phyloP scores from a whole-genome alignment of 2,329 filamentous ascomycete genomes.

The Trichoderma atrobrunneum region DNA sequence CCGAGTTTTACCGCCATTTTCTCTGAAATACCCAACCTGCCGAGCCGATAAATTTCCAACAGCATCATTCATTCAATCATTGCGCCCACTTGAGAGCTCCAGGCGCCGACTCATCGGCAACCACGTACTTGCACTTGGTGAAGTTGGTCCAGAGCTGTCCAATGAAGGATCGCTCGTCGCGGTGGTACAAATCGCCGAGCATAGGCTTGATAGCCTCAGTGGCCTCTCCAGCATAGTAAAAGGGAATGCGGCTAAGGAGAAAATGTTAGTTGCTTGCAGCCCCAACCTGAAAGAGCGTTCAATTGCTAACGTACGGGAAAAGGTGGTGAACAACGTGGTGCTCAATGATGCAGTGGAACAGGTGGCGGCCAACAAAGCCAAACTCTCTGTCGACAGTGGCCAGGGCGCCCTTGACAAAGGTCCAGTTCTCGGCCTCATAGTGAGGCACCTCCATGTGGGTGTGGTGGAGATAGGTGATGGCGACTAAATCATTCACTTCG shows the following conservation, averaged over 20 bases:
- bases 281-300: not conserved
- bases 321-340: constrained; percentile 62
- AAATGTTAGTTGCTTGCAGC: not conserved
- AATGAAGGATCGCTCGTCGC: not conserved
- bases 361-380: constrained; percentile 58
- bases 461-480: constrained; percentile 73
- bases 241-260: constrained; percentile 8
- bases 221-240: constrained; percentile 16
- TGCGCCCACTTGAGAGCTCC: constrained; percentile 18
- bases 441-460: constrained; percentile 37
- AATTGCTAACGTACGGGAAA: constrained; percentile 34
- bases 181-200: constrained; percentile 15
- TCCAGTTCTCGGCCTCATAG: constrained; percentile 56
- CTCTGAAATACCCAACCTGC: not conserved
- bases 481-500: constrained; percentile 44
- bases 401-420: constrained; percentile 58
- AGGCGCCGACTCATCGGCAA: constrained; percentile 1
- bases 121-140: constrained; percentile 17
- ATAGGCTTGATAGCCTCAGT: constrained; percentile 16
- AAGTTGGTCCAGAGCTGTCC: constrained; percentile 16
- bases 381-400: constrained; percentile 62
- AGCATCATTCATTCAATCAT: not conserved
- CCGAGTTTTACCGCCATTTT: constrained; percentile 3
- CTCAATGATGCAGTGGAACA: constrained; percentile 61
- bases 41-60: not conserved